Conservation (phyloP, 2,329 filamentous ascomycete genomes). For the Arachnomyces sp. region DNA sequence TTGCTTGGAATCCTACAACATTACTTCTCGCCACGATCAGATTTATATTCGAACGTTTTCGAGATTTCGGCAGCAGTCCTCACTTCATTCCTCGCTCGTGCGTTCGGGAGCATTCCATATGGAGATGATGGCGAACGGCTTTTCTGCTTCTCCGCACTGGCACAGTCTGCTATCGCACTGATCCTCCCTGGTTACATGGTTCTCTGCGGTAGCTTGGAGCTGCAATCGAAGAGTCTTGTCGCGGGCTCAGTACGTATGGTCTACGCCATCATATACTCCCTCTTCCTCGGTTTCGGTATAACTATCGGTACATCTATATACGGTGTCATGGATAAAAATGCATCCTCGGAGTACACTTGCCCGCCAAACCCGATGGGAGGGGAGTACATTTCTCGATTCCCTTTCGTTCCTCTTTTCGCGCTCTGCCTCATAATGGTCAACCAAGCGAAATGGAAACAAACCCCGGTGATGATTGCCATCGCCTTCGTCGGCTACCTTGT, state of each 20-base stretch:
- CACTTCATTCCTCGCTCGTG: conserved; percentile 61
- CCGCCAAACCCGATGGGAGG: conserved; percentile 41
- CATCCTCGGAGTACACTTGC: conserved; percentile 43
- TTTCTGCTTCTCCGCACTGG: conserved; percentile 64
- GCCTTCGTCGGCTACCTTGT: conserved; percentile 65
- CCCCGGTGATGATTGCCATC: conserved; percentile 67
- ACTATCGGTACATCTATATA: conserved; percentile 59
- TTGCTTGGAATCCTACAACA: conserved; percentile 68
- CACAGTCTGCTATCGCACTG: conserved; percentile 66
- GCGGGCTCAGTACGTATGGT: conserved; percentile 66
- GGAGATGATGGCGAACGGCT: conserved; percentile 36
- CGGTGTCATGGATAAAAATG: conserved; percentile 50
- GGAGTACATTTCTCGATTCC: conserved; percentile 48
- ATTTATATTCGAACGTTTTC: conserved; percentile 57
- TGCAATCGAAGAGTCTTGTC: conserved; percentile 61
- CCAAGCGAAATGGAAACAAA: conserved; percentile 71
- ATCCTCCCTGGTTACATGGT: conserved; percentile 63
- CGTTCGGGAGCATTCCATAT: conserved; percentile 55
- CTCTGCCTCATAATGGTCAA: conserved; percentile 70
- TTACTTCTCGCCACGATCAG: conserved; percentile 61
- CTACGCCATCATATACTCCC: conserved; percentile 64
- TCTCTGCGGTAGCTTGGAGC: conserved; percentile 53
- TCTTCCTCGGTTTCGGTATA: conserved; percentile 65
- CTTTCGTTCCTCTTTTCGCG: conserved; percentile 67
- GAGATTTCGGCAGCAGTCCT: conserved; percentile 56